Base-by-base conservation (phyloP, 2,329 filamentous ascomycete species). In the Colletotrichum gloeosporioides region DNA sequence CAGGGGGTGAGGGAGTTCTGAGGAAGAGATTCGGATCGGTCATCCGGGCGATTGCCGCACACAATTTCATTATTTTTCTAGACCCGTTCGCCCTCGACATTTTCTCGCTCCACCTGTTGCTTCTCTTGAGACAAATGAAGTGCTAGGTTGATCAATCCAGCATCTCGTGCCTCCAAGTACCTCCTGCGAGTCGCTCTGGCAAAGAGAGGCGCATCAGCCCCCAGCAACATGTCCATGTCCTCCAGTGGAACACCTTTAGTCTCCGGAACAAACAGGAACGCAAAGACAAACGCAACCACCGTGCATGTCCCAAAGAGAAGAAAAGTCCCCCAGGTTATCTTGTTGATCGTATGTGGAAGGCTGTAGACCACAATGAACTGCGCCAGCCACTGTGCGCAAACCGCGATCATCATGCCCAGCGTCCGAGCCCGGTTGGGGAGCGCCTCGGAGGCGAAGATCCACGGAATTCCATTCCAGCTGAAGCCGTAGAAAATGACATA, bases 1-100 rank as follows among this genome's bases (percentile, higher is more conserved):
- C 78, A 80, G 53, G 79, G 77, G 1, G 66, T 79, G 6, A 59
- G 65, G 6, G 70, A 76, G 1, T n/a, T 31, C 16, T 29, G 13
- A 22, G 0, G 10, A 65, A 27, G 9, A 22, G 3, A 12, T 49
- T 49, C 12, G 18, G 5, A 49, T n/a, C 1, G 10, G 0, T n/a
- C 3, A 12, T 49, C 18, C 2, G 18, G 3, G 39, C 5, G 0
- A 49, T n/a, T 5, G 18, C 9, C 9, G 9, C 18, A 49, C 18
- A 49, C 18, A 3, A 49, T 49, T 3, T n/a, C 6, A 49, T 9
- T 3, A 3, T 12, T n/a, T 18, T 10, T n/a, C 18, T 49, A 22
- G 18, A 49, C 6, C 0, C 3, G 3, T 12, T 22, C 9, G 12
- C 10, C 44, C 5, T n/a, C 9, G 12, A 12, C 4, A 49, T 49